Evolutionary conservation across 345 rosid species (phyloP).

Genomic region (Populus davidiana): DNA sequence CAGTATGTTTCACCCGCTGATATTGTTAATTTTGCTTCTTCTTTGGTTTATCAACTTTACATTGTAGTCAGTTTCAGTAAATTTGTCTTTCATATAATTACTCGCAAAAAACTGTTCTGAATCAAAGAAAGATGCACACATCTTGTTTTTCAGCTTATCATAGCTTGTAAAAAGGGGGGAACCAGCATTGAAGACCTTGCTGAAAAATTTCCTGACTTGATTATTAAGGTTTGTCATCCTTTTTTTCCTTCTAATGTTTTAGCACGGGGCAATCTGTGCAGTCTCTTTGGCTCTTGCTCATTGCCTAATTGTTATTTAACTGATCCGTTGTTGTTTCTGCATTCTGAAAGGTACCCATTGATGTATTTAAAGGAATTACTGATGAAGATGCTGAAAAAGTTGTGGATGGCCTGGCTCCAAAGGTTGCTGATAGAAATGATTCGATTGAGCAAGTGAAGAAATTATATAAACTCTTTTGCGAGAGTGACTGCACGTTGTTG

Average conservation of each 20-base stretch:
- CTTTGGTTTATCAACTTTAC: conserved; percentile 4
- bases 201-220: conserved; percentile 95
- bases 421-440: conserved; percentile 70
- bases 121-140: neutral
- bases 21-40: neutral
- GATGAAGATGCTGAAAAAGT: conserved; percentile 97
- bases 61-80: neutral
- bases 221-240: conserved; percentile 60
- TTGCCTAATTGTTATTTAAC: conserved; percentile 8
- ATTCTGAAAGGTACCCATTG: conserved; percentile 74
- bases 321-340: conserved; percentile 2
- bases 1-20: conserved; percentile 50
- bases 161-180: conserved; percentile 94
- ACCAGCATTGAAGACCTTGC: conserved; percentile 99
- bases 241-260: conserved; percentile 11
- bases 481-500: conserved; percentile 84
- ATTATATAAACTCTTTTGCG: conserved; percentile 80
- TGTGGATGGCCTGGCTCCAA: conserved; percentile 91
- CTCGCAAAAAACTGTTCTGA: neutral
- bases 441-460: conserved; percentile 97
- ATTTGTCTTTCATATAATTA: neutral
- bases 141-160: conserved; percentile 67
- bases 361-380: conserved; percentile 89
- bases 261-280: neutral
- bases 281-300: conserved; percentile 5